Evolutionary conservation across 2,329 filamentous ascomycete species (phyloP), one percentile per base, ranked within the genome.

Genomic region (Colletotrichum acutatum): DNA sequence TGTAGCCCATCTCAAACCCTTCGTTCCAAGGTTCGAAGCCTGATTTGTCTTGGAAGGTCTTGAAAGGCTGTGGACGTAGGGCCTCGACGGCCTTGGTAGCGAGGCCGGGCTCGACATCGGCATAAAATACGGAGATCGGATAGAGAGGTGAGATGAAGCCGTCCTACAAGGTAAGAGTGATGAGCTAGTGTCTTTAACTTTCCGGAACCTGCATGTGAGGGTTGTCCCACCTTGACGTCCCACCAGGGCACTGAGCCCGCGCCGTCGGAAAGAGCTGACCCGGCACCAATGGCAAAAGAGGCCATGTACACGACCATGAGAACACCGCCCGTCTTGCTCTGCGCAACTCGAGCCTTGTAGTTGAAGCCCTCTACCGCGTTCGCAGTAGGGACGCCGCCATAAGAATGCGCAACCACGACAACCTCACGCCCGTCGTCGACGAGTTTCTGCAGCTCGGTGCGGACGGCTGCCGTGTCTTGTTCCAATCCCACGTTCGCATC

Each of bases 341-440:
- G 75, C 0, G 68, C 72, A 34, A 74, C 70, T 5, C 83, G 78
- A 42, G 82, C 76, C 32, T 78, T 78, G 60, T 83, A 79, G 3
- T 80, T 79, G 1, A 83, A 76, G 0, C 81, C 82, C 12, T 77
- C 74, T 4, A 86, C 76, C 0, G 82, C 84, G 53, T 82, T 82
- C 28, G 80, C 78, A 3, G 79, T 81, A 1, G 84, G 78, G 0
- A 84, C 76, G 12, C 85, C 85, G 14, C 82, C 81, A 76, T 85
- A 86, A 1, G 83, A 86, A 73, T 87, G 85, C 6, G 81, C 78
- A 2, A 83, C 75, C 2, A 86, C 79, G 0, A 86, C 75, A 7
- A 87, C 80, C 22, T 86, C 78, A 56, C 83, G 82, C 8, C 82
- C 81, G 3, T 77, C 67, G 22, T 81, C 79, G 9, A 78, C 74